These are phyloP conservation scores for Diaporthe amygdali DNA, from an alignment of 2,329 filamentous ascomycete species.

Conservation along the genomic window DNA sequence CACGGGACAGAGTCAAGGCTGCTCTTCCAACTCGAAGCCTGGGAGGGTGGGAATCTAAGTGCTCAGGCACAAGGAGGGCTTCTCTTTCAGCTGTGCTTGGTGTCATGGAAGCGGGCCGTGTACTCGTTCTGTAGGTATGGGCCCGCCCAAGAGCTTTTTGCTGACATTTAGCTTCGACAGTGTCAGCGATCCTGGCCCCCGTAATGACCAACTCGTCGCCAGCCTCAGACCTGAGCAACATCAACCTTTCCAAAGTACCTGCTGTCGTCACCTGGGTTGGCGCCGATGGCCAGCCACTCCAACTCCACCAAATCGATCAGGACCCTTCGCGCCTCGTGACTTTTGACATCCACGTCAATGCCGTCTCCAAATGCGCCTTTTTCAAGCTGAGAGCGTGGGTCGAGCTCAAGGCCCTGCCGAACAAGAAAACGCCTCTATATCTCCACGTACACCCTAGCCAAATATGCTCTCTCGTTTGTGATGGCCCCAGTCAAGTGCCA, in stretches of 20 bases:
- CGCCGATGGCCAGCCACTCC: background rate
- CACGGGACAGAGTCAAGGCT: slow-evolving; percentile 15
- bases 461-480: background rate
- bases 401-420: background rate
- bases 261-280: slow-evolving; percentile 3
- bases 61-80: background rate
- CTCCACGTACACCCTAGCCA: background rate
- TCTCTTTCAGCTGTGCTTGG: background rate
- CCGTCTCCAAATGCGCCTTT: background rate
- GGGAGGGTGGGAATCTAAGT: slow-evolving; percentile 17
- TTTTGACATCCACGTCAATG: background rate
- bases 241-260: background rate
- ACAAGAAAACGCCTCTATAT: background rate
- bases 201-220: background rate
- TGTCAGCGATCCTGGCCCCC: background rate
- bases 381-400: background rate
- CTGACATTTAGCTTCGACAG: background rate
- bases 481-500: background rate
- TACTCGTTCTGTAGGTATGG: background rate
- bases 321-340: no score
- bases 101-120: background rate
- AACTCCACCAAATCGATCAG: background rate
- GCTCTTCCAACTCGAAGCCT: slow-evolving; percentile 5
- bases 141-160: background rate
- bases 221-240: background rate